Conservation (phyloP, 345 rosid species). For the Microthlaspi erraticum region DNA sequence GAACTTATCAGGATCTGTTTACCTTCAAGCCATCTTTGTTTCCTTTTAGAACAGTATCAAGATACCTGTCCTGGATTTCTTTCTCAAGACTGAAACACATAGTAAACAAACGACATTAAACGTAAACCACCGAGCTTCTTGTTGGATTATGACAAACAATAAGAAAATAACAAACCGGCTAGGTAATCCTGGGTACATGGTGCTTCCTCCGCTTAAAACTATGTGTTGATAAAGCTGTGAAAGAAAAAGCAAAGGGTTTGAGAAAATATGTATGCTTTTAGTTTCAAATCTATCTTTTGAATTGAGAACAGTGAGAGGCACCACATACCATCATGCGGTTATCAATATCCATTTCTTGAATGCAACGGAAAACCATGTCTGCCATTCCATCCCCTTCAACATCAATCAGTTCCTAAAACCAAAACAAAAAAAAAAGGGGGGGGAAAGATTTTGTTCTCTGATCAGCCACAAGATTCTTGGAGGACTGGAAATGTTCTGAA, state of each 20-base stretch:
- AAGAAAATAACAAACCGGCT: conserved; percentile 64
- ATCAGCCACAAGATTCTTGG: conserved; percentile 12
- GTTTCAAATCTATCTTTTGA: conserved; percentile 1
- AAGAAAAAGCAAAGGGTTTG: conserved; percentile 21
- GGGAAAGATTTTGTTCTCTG: conserved; percentile 1
- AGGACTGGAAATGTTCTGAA: neutral
- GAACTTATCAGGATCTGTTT: neutral
- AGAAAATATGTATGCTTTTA: neutral
- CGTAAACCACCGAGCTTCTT: conserved; percentile 13
- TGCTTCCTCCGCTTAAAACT: conserved; percentile 98
- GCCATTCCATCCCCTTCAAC: conserved; percentile 99
- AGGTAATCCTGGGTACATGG: conserved; percentile 99
- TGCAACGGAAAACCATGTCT: conserved; percentile 98
- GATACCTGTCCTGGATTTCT: conserved; percentile 90
- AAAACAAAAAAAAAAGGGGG: neutral
- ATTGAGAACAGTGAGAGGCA: neutral
- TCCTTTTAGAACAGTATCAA: conserved; percentile 89
- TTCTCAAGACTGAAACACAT: conserved; percentile 77
- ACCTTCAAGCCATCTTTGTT: conserved; percentile 98
- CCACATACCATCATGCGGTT: conserved; percentile 85
- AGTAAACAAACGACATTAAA: neutral
- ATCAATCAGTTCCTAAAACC: conserved; percentile 82
- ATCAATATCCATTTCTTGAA: conserved; percentile 99
- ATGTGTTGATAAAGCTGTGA: conserved; percentile 96
- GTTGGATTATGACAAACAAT: neutral